Evolutionary conservation across 257 asterid species (phyloP), one percentile per base, ranked within the genome.

Genomic region (Solanum neorickii): DNA sequence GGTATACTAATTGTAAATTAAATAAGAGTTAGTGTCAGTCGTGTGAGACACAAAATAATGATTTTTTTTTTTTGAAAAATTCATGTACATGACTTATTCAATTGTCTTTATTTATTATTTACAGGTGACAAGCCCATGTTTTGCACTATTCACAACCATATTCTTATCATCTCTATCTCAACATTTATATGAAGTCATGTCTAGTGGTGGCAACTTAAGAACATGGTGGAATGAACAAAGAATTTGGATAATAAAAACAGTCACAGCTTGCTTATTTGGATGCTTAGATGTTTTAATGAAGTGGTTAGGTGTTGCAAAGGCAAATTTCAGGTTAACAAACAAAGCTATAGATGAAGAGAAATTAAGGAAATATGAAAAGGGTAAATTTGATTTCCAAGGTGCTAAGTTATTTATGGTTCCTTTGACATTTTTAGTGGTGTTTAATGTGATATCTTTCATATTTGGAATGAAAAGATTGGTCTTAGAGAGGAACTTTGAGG

Each of bases 331-430:
- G 87, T 82, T 93, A 77, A 93, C 95, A 0, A 95, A 94, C 89
- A 94, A 95, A 88, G 95, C 91, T 2, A 52, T 94, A 3, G 94
- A 94, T 84, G 92, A 91, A 90, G 94, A 92, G 68, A 94, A 92
- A 91, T 88, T 92, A 18, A 92, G 93, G 14, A 94, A 89, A 83
- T 92, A 95, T 68, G 94, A 91, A 88, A 92, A 91, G 74, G 97
- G 94, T 5, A 88, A 90, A 77, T 95, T 94, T 72, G 92, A 95
- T 75, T 93, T 95, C 44, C 93, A 89, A 49, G 98, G 97, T 3
- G 97, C 98, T 10, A 89, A 90, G 87, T 86, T 91, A 91, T 94
- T 93, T 93, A 93, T 92, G 94, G 56, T 94, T n/a, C 98, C 98
- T 3, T 83, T 95, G 87, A 94, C 96, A 33, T 25, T 92, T 90